Evolutionary conservation across 208 protist genomes (phyloP).

Genomic region (Entamoeba invadens): DNA sequence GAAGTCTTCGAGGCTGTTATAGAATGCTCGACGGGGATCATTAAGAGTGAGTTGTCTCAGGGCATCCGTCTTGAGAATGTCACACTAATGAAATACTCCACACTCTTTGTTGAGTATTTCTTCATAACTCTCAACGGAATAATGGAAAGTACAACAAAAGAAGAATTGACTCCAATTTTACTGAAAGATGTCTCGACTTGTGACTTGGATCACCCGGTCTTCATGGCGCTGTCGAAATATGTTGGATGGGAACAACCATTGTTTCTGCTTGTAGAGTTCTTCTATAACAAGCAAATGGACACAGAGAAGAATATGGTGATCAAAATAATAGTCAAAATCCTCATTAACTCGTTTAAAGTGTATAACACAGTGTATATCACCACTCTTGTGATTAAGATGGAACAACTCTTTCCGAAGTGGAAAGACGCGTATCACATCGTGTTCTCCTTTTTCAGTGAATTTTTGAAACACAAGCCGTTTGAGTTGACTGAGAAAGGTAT

Average conservation of each 20-base stretch:
- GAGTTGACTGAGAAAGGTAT: not conserved
- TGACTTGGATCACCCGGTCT: not conserved
- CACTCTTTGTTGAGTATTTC: not conserved
- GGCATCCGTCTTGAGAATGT: not conserved
- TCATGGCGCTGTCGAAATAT: not conserved
- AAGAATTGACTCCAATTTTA: not conserved
- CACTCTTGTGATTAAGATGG: not conserved
- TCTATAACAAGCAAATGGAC: not conserved
- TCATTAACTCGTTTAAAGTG: not conserved
- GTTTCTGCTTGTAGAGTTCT: not conserved
- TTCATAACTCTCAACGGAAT: not conserved
- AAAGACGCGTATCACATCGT: not conserved
- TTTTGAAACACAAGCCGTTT: not conserved
- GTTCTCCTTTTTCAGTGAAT: not conserved
- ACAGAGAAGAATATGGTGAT: not conserved
- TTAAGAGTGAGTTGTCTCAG: not conserved
- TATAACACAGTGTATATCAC: not conserved
- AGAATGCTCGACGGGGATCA: not conserved
- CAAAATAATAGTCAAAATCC: not conserved
- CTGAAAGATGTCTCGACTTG: not conserved
- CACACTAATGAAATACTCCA: not conserved
- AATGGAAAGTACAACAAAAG: not conserved
- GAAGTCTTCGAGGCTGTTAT: not conserved
- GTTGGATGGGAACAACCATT: not conserved
- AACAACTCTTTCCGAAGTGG: not conserved